Evolutionary conservation across 495 filamentous ascomycete species (phyloP).

Genomic region (Neurospora sp.): DNA sequence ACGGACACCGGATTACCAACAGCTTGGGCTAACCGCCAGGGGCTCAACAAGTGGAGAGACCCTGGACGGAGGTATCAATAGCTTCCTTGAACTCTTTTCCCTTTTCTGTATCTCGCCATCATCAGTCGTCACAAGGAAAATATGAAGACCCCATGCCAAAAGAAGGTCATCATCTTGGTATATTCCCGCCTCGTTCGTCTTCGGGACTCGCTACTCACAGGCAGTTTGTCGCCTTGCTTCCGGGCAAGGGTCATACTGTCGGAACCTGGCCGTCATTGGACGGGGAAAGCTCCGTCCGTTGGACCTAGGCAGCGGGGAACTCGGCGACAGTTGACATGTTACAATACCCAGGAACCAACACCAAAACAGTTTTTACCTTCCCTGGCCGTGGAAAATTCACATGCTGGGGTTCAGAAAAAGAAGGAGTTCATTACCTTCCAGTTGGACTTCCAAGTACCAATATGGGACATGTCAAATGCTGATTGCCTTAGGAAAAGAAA

Average conservation of each 20-base stretch:
- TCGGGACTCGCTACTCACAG: background rate
- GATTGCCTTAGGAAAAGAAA: background rate
- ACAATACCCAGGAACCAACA: background rate
- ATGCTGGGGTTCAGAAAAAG: background rate
- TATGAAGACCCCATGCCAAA: background rate
- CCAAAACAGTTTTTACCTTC: background rate
- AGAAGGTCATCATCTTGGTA: background rate
- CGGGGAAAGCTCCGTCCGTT: background rate
- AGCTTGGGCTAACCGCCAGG: background rate
- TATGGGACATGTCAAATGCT: background rate
- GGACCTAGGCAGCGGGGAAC: background rate
- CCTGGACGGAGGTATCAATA: background rate
- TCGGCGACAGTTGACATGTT: background rate
- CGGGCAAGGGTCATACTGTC: background rate
- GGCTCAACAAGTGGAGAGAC: background rate
- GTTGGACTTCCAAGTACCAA: background rate
- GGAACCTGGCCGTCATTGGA: background rate
- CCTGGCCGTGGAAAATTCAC: background rate
- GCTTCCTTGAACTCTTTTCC: background rate
- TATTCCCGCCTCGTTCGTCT: background rate
- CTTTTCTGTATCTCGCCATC: background rate
- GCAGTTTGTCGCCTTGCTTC: background rate
- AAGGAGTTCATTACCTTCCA: background rate
- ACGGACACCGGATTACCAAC: no score
- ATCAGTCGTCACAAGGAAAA: background rate